phyloP scores from a whole-genome alignment of 257 asterid genomes.

The Nemophila menziesii region DNA sequence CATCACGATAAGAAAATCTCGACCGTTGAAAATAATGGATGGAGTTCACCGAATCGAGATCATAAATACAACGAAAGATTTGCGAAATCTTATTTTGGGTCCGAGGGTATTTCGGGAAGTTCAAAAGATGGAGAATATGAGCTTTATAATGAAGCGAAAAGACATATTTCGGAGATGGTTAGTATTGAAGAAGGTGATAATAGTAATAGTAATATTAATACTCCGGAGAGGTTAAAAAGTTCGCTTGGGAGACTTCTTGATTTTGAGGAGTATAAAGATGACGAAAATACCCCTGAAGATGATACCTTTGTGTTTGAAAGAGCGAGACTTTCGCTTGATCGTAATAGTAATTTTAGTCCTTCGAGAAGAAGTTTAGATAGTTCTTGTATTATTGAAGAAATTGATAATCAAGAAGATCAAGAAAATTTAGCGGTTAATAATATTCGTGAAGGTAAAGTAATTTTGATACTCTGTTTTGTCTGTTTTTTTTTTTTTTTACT shows the following conservation, averaged over 20 bases:
- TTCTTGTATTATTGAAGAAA: conserved; percentile 15
- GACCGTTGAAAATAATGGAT: conserved; percentile 37
- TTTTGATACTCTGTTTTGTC: no score
- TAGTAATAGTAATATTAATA: no score
- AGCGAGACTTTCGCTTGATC: conserved; percentile 34
- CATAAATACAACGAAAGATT: conserved; percentile 69
- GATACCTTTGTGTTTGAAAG: conserved; percentile 27
- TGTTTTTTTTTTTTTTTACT: no score
- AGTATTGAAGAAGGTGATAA: conserved; percentile 33
- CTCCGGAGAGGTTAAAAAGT: conserved; percentile 37
- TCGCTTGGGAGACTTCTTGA: conserved; percentile 76
- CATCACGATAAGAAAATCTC: conserved; percentile 16
- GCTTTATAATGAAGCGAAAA: conserved; percentile 77
- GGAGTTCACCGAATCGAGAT: conserved; percentile 93
- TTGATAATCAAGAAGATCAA: conserved; percentile 23
- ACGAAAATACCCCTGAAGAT: conserved; percentile 56
- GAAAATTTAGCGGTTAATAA: no score
- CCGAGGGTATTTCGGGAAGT: conserved; percentile 32
- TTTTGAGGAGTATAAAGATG: conserved; percentile 42
- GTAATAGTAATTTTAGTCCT: conserved; percentile 19
- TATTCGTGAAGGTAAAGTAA: no score
- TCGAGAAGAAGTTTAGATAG: conserved; percentile 25
- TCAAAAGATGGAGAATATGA: conserved; percentile 41
- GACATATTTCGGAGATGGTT: conserved; percentile 76
- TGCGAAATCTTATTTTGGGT: conserved; percentile 34